Conservation (phyloP, 2,329 filamentous ascomycete genomes). For the Lasiodiplodia theobromae region DNA sequence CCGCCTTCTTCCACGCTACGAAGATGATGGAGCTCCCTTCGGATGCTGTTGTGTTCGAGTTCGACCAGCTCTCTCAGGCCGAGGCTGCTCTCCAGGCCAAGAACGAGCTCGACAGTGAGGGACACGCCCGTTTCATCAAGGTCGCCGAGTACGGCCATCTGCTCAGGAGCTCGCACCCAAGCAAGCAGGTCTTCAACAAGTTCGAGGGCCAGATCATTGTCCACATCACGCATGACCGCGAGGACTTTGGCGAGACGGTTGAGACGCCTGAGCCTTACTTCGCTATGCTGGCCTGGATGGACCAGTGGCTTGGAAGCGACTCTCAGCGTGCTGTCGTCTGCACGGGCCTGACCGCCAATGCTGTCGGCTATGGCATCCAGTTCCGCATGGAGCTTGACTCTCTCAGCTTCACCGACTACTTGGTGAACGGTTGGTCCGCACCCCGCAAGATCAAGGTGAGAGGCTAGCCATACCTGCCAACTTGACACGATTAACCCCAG, state of each 20-base stretch:
- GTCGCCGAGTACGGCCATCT: slow-evolving; percentile 36
- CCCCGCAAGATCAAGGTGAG: slow-evolving; percentile 35
- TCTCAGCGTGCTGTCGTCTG: slow-evolving; percentile 32
- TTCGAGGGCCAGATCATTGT: slow-evolving; percentile 43
- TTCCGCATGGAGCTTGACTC: slow-evolving; percentile 45
- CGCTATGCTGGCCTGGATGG: slow-evolving; percentile 31
- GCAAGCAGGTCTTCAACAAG: slow-evolving; percentile 37
- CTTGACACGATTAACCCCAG: slow-evolving; percentile 27
- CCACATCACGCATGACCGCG: background rate
- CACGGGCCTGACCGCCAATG: slow-evolving; percentile 32
- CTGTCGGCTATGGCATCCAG: slow-evolving; percentile 32
- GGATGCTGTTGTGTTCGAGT: slow-evolving; percentile 39
- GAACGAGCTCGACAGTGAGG: slow-evolving; percentile 19
- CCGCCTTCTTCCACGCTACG: slow-evolving; percentile 29
- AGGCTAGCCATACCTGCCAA: slow-evolving; percentile 30
- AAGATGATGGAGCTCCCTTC: background rate
- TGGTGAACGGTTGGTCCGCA: background rate
- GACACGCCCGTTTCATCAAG: slow-evolving; percentile 34
- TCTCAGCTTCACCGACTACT: slow-evolving; percentile 4
- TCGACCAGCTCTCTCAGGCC: slow-evolving; percentile 50
- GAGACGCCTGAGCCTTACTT: slow-evolving; percentile 7
- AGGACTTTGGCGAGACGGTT: background rate
- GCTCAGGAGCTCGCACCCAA: slow-evolving; percentile 36
- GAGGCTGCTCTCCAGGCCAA: slow-evolving; percentile 37
- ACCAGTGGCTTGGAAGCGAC: slow-evolving; percentile 34